Base-by-base conservation (phyloP, 1,139 yeast species). In the Geotrichum bryndzae region DNA sequence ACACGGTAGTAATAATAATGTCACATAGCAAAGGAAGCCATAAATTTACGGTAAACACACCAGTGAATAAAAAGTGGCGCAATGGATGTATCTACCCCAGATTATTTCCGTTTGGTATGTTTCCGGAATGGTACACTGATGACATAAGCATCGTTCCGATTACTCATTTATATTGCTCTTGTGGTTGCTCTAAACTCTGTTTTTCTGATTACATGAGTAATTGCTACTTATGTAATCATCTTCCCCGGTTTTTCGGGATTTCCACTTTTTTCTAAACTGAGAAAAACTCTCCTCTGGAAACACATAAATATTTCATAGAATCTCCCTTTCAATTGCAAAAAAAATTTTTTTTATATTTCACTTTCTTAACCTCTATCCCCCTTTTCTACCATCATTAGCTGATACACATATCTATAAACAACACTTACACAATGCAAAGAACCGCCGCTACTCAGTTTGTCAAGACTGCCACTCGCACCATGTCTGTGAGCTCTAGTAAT, bases 391-490 rank as follows among this genome's bases (percentile, higher is more conserved):
- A 6, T 18, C 48, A 5, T 4, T 33, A 18, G 18, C 50, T 22
- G 15, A 6, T 41, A 23, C 33, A 3, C 15, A 11, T 22, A 11
- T 41, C 15, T 41, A 2, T 23, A 23, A 45, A 33, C 13, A 45
- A 22, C 31, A 53, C 31, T 5, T 15, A 46, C 33, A 48, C 27
- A 48, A 56, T 56, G 58, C 58, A 56, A 10, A 57, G 35, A 41
- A 35, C 59, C 13, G 10, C 41, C 23, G 38, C 59, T 27, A 29
- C 55, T n/a, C 50, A 41, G 15, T 15, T 57, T 29, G 45, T 41
- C 23, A 57, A 57, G 22, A 38, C 59, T 18, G 55, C 53, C 31
- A 13, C 59, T 2, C 55, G 59, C 29, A 38, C 55, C 18, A 57
- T 57, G 52, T 38, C 59, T 27, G 55, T 35, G 41, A 35, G 41